Conservation (phyloP, 345 rosid species). For the Gossypium ekmanianum region DNA sequence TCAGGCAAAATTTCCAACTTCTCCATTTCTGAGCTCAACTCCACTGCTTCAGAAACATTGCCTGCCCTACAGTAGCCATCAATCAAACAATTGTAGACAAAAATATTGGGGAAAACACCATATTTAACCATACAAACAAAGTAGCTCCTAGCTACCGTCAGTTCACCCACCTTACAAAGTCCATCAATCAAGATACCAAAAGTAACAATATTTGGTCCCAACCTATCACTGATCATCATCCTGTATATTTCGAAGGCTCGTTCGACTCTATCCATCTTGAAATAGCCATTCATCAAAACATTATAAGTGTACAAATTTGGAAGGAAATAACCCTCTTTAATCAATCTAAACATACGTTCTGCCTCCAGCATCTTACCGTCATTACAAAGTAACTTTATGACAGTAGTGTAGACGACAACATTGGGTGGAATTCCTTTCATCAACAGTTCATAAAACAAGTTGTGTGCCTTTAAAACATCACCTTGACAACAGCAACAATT, state of each 20-base stretch:
- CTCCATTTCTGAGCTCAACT: slow-evolving; percentile 46
- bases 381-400: slow-evolving; percentile 46
- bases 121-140: slow-evolving; percentile 52
- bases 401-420: slow-evolving; percentile 48
- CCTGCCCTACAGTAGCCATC: slow-evolving; percentile 52
- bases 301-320: slow-evolving; percentile 57
- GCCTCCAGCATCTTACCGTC: slow-evolving; percentile 45
- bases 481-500: slow-evolving; percentile 55
- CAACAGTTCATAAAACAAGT: slow-evolving; percentile 45
- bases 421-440: slow-evolving; percentile 44
- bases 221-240: slow-evolving; percentile 36
- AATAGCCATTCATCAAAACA: slow-evolving; percentile 51
- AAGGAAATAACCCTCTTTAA: slow-evolving; percentile 36
- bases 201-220: slow-evolving; percentile 51
- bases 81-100: slow-evolving; percentile 54
- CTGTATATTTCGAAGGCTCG: slow-evolving; percentile 40
- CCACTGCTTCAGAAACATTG: slow-evolving; percentile 38
- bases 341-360: slow-evolving; percentile 33
- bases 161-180: slow-evolving; percentile 49
- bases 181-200: slow-evolving; percentile 55
- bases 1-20: slow-evolving; percentile 42
- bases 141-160: slow-evolving; percentile 39
- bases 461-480: slow-evolving; percentile 32
- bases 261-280: slow-evolving; percentile 39
- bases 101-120: slow-evolving; percentile 52